Conservation (phyloP, 1,284 basidiomycete species). For the Moniliophthora roreri region DNA sequence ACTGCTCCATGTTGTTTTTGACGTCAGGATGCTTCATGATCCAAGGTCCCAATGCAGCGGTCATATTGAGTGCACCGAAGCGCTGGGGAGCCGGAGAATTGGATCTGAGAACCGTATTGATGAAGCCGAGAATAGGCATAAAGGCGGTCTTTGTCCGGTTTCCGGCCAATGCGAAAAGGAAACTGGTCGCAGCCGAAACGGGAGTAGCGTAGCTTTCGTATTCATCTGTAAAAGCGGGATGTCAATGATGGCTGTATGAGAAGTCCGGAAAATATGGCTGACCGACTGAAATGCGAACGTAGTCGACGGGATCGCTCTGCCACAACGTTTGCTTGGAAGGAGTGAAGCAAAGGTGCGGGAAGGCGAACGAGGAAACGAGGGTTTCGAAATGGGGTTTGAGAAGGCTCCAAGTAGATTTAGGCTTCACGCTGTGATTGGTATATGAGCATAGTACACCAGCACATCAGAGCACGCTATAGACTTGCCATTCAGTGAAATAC, state of each 20-base stretch:
- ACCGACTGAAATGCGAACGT: constrained; percentile 73
- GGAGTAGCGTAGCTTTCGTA: constrained; percentile 77
- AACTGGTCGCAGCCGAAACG: constrained; percentile 73
- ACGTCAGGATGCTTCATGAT: constrained; percentile 82
- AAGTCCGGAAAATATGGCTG: constrained; percentile 22
- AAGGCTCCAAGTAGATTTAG: constrained; percentile 82
- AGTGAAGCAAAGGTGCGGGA: constrained; percentile 84
- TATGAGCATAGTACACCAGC: constrained; percentile 8
- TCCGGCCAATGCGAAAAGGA: constrained; percentile 74
- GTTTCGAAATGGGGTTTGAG: constrained; percentile 81
- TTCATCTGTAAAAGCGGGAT: constrained; percentile 53
- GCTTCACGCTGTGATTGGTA: constrained; percentile 66
- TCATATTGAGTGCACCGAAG: constrained; percentile 84
- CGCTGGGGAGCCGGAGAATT: constrained; percentile 61
- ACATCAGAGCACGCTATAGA: no score
- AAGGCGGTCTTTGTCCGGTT: constrained; percentile 79
- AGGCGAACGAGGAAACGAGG: constrained; percentile 76
- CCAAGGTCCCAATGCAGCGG: constrained; percentile 69
- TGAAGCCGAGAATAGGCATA: constrained; percentile 73
- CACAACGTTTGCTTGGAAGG: constrained; percentile 66
- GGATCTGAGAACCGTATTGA: constrained; percentile 68
- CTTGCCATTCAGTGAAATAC: constrained; percentile 85
- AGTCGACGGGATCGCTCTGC: constrained; percentile 79
- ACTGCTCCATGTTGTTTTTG: constrained; percentile 73
- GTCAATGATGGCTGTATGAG: not conserved